phyloP scores from a whole-genome alignment of 2,329 filamentous ascomycete genomes.

The Diaporthe ilicicola region DNA sequence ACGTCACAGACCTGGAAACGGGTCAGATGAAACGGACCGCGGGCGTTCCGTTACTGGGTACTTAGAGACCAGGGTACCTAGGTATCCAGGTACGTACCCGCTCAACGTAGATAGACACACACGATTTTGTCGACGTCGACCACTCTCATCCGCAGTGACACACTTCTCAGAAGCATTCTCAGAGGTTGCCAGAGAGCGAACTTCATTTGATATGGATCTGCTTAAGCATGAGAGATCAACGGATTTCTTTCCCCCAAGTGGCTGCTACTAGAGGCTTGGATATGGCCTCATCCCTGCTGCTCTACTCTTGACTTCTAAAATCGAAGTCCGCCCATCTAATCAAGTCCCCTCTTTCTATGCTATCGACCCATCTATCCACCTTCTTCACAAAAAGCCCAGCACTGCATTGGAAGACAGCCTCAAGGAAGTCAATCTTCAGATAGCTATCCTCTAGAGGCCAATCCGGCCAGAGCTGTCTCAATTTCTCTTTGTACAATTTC shows the following conservation, averaged over 20 bases:
- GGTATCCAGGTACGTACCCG: not conserved
- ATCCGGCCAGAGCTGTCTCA: slow-evolving; percentile 43
- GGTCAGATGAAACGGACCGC: not conserved
- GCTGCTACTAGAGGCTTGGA: no score
- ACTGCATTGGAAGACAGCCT: slow-evolving; percentile 36
- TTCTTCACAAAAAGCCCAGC: slow-evolving; percentile 36
- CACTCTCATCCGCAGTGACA: no score
- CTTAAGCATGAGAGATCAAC: no score
- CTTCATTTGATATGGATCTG: no score
- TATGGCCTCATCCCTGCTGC: no score
- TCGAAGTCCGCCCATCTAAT: not conserved
- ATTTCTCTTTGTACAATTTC: slow-evolving; percentile 42
- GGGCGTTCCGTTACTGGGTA: not conserved
- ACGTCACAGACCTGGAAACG: slow-evolving; percentile 30
- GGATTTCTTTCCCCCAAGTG: no score
- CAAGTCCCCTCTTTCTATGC: slow-evolving; percentile 36
- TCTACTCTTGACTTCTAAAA: no score
- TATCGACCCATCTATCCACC: slow-evolving; percentile 39
- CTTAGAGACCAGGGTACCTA: not conserved
- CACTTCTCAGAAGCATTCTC: no score
- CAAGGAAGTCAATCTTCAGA: slow-evolving; percentile 44
- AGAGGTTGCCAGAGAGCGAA: no score
- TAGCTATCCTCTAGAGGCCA: slow-evolving; percentile 43
- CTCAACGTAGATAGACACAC: no score
- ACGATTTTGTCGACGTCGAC: no score